Base-by-base conservation (phyloP, 2,329 filamentous ascomycete species). In the Xylaria arbuscula region DNA sequence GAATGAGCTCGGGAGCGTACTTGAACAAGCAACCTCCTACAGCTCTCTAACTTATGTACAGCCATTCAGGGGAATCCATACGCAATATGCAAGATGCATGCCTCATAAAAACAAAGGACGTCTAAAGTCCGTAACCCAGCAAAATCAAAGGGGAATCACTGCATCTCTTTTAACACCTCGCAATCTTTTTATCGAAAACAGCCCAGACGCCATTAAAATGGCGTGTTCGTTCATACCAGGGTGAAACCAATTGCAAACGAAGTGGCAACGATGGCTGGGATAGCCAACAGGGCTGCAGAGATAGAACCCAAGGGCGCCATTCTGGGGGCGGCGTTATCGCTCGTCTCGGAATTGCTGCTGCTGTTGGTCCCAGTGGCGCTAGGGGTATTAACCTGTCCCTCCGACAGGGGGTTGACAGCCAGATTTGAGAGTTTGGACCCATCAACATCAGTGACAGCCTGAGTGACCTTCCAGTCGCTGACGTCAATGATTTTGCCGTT, bases 401-500 rank as follows among this genome's bases (percentile, higher is more conserved):
- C 70, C 9, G 58, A 56, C 11, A 77, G 64, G 38, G 75, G 70
- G 61, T 71, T 80, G 59, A 88, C 84, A 67, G 83, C 82, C 56
- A 89, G 82, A 75, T 78, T 77, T 51, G 77, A 79, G 64, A 88
- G 72, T 48, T 71, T 74, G 19, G 78, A 81, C 69, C 83, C 83
- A 40, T 82, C 75, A 5, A 78, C 76, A 68, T 83, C 81, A 65
- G 74, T 78, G 74, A 85, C 81, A 32, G 75, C 74, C 70, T 84
- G 76, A 60, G 75, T 78, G 66, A 93, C 88, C 42, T 84, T 85
- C 72, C 93, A 87, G 73, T 88, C 85, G 58, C 85, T 83, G 74
- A 97, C 86, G 70, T 87, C 79, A 71, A 97, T 86, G 62, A 97
- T 80, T 81, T 90, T 88, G 74, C 91, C 91, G 15, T 78, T 81